phyloP scores from a whole-genome alignment of 805 yeast species.

The Zygotorulaspora chibaensis region DNA sequence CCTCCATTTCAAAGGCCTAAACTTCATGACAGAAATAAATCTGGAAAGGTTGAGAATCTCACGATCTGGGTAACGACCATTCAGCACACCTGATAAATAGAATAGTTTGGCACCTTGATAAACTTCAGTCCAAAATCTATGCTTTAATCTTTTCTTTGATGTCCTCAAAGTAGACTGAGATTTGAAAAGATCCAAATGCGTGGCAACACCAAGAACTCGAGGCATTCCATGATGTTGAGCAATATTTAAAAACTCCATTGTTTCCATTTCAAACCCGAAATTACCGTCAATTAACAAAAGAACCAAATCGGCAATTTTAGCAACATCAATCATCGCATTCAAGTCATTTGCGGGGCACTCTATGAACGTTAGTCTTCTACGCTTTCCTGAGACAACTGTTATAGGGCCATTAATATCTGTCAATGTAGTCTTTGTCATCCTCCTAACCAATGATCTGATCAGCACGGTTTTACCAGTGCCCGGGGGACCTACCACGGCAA shows the following conservation, averaged over 20 bases:
- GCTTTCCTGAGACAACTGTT: constrained; percentile 92
- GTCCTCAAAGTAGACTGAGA: constrained; percentile 85
- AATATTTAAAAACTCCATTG: constrained; percentile 95
- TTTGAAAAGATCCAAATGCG: constrained; percentile 92
- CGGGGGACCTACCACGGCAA: constrained; percentile 97
- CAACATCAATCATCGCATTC: constrained; percentile 93
- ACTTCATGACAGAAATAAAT: constrained; percentile 94
- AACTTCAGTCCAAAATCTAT: constrained; percentile 98
- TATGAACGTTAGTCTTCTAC: constrained; percentile 85
- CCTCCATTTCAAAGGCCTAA: constrained; percentile 98
- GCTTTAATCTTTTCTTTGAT: constrained; percentile 85
- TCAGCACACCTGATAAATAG: constrained; percentile 89
- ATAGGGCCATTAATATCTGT: constrained; percentile 92
- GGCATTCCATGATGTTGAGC: constrained; percentile 99
- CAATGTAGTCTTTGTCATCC: constrained; percentile 82
- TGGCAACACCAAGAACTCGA: constrained; percentile 87
- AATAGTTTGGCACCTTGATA: constrained; percentile 96
- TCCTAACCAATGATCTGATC: constrained; percentile 79
- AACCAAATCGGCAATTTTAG: constrained; percentile 91
- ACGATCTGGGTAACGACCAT: constrained; percentile 96
- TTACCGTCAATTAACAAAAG: constrained; percentile 90
- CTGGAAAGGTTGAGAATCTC: constrained; percentile 88
- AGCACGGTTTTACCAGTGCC: constrained; percentile 97
- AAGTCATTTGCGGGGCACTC: constrained; percentile 86
- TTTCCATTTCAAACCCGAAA: constrained; percentile 98